Percentiles rank a stretch among this genome's conserved stretches.
Evolutionary conservation across 148 eudicot genomes (phyloP).

Genomic region (Polygonum aviculare): DNA sequence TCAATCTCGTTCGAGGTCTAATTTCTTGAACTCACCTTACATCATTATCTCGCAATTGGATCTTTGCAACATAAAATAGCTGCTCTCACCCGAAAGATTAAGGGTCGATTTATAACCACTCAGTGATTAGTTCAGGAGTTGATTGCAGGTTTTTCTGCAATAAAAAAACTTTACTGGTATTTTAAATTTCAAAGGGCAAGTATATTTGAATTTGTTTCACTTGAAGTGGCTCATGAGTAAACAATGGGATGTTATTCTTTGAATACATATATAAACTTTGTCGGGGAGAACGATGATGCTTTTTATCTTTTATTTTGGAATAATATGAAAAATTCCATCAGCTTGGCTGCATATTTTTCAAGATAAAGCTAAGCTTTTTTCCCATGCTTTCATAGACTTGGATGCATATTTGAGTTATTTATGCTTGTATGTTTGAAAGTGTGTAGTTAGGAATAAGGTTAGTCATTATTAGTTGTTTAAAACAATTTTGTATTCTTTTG

Average conservation of each 20-base stretch:
- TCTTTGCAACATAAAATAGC: not conserved
- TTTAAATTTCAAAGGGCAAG: not conserved
- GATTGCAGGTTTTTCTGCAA: not conserved
- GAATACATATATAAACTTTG: conserved; percentile 1
- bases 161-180: not conserved
- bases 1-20: not conserved
- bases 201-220: not conserved
- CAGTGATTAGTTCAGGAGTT: not conserved
- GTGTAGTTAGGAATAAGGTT: no score
- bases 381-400: no score
- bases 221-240: not conserved
- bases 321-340: not conserved
- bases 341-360: not conserved
- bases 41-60: not conserved
- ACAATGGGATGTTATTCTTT: not conserved
- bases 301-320: not conserved
- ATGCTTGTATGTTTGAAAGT: no score
- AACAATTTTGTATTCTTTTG: no score
- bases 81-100: conserved; percentile 6
- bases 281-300: not conserved
- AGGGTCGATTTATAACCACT: not conserved
- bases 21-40: not conserved
- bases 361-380: not conserved
- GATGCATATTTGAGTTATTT: no score
- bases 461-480: no score